phyloP scores from a whole-genome alignment of 2,329 filamentous ascomycete genomes.

The Paraphaeosphaeria minitans region DNA sequence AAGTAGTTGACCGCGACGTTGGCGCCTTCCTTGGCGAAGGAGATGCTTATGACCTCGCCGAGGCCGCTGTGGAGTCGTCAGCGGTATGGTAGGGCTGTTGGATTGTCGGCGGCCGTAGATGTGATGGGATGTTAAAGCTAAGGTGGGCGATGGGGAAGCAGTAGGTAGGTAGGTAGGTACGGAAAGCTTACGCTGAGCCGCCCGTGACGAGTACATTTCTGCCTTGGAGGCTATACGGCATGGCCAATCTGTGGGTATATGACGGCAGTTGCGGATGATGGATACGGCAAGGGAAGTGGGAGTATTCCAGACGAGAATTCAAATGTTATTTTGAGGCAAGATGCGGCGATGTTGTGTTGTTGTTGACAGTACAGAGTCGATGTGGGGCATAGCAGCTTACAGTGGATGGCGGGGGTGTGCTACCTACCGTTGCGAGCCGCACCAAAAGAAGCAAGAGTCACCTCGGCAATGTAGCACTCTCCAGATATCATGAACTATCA shows the following conservation, averaged over 20 bases:
- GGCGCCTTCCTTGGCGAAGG: constrained; percentile 70
- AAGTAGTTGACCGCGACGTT: constrained; percentile 77
- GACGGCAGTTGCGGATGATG: too few relatives aligned
- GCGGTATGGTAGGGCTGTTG: too few relatives aligned
- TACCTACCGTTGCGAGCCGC: not conserved
- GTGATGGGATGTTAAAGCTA: too few relatives aligned
- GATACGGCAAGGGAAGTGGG: not conserved
- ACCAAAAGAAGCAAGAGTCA: not conserved
- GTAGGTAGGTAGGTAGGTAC: too few relatives aligned
- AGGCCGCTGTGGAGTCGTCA: constrained; percentile 69
- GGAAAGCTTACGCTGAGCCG: constrained; percentile 64
- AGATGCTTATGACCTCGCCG: constrained; percentile 69
- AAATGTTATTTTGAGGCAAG: not conserved
- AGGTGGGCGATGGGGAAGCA: too few relatives aligned
- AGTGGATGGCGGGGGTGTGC: not conserved
- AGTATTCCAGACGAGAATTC: not conserved
- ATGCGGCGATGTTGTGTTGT: not conserved
- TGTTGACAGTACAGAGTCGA: not conserved
- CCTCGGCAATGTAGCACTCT: constrained; percentile 1
- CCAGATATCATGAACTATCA: not conserved
- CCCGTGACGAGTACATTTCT: constrained; percentile 69
- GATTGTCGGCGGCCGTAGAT: too few relatives aligned
- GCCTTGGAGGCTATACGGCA: constrained; percentile 67
- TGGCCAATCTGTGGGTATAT: constrained; percentile 36
- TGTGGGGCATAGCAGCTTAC: constrained; percentile 2